These are phyloP conservation scores for Cladophialophora bantiana DNA, from an alignment of 2,329 filamentous ascomycete genomes.

Conservation along the genomic window DNA sequence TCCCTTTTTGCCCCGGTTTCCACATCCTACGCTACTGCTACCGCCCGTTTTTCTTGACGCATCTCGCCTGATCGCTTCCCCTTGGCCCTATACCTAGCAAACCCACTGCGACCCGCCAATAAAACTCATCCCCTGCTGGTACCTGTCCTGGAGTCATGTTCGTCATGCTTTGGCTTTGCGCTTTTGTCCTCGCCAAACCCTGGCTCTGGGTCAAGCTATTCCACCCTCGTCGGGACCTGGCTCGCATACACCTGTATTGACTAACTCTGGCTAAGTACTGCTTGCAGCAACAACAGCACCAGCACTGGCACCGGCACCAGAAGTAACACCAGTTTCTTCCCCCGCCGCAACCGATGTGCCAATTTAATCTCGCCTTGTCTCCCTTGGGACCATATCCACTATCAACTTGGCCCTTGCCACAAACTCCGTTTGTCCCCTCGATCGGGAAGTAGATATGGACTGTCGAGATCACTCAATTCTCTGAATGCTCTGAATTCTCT, in stretches of 20 bases:
- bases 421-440: slow-evolving; percentile 5
- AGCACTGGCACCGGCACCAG: background rate
- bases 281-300: background rate
- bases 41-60: slow-evolving; percentile 30
- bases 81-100: slow-evolving; percentile 22
- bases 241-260: slow-evolving; percentile 26
- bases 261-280: slow-evolving; percentile 26
- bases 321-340: background rate
- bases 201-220: slow-evolving; percentile 17
- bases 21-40: slow-evolving; percentile 26
- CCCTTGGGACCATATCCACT: slow-evolving; percentile 26
- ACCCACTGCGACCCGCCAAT: slow-evolving; percentile 20
- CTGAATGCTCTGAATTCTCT: slow-evolving; percentile 5
- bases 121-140: slow-evolving; percentile 8
- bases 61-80: slow-evolving; percentile 34
- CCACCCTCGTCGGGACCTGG: slow-evolving; percentile 18
- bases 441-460: slow-evolving; percentile 31
- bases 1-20: slow-evolving; percentile 21
- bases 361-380: slow-evolving; percentile 34
- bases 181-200: slow-evolving; percentile 17
- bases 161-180: slow-evolving; percentile 23
- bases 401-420: slow-evolving; percentile 9
- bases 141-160: slow-evolving; percentile 21
- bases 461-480: slow-evolving; percentile 13
- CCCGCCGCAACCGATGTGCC: slow-evolving; percentile 29